Evolutionary conservation across 2,329 filamentous ascomycete species (phyloP).

Genomic region (Fusarium concolor): DNA sequence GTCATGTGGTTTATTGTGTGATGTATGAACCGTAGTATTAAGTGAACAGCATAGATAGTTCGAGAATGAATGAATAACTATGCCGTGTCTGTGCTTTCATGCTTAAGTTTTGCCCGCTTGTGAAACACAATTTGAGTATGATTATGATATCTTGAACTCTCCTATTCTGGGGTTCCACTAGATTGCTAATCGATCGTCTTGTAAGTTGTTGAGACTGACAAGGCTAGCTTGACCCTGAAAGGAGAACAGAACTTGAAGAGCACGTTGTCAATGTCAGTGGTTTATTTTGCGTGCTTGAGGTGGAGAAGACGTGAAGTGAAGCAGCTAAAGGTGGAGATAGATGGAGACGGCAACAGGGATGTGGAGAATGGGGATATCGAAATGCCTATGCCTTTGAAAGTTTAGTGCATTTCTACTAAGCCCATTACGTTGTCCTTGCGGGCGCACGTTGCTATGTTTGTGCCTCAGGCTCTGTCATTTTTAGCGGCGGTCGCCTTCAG

Average conservation of each 20-base stretch:
- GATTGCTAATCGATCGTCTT: constrained; percentile 5
- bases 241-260: constrained; percentile 17
- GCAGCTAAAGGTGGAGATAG: constrained; percentile 21
- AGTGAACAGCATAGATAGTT: constrained; percentile 1
- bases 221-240: constrained; percentile 22
- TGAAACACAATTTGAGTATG: not conserved
- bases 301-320: constrained; percentile 33
- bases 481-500: constrained; percentile 13
- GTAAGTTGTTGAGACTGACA: constrained; percentile 15
- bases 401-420: constrained; percentile 8
- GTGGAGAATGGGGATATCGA: constrained; percentile 2
- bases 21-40: constrained; percentile 10
- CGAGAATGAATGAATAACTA: constrained; percentile 12
- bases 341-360: constrained; percentile 31
- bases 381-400: constrained; percentile 6
- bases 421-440: constrained; percentile 28
- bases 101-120: not conserved
- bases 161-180: not conserved
- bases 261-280: constrained; percentile 34
- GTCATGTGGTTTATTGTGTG: constrained; percentile 27
- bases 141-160: constrained; percentile 3
- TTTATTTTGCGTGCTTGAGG: constrained; percentile 33
- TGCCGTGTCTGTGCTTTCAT: constrained; percentile 15
- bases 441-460: constrained; percentile 22
- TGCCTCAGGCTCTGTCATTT: constrained; percentile 36